phyloP scores from a whole-genome alignment of 1,284 basidiomycete species.

The Leccinum pallidistipes region DNA sequence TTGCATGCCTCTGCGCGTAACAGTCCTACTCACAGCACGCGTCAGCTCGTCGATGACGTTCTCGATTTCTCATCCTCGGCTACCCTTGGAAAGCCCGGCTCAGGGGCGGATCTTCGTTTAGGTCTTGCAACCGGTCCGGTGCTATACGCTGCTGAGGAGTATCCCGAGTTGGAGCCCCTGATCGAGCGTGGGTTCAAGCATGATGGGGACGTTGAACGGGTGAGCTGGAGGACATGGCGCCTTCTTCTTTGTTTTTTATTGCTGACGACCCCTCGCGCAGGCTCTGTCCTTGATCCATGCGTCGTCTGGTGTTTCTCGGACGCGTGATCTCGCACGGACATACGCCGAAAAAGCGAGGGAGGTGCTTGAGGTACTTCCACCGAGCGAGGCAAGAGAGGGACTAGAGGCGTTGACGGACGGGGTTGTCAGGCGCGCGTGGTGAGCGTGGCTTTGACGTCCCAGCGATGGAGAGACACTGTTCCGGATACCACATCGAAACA shows the following conservation, averaged over 20 bases:
- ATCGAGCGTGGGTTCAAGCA: slow-evolving; percentile 84
- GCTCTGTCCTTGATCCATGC: slow-evolving; percentile 73
- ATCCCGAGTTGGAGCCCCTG: slow-evolving; percentile 78
- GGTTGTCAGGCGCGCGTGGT: slow-evolving; percentile 46
- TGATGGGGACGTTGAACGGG: slow-evolving; percentile 84
- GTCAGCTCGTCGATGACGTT: slow-evolving; percentile 90
- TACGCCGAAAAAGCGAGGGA: slow-evolving; percentile 81
- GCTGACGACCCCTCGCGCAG: slow-evolving; percentile 38
- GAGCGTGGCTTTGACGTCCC: not conserved
- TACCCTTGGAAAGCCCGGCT: slow-evolving; percentile 79
- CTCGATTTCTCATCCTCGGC: slow-evolving; percentile 77
- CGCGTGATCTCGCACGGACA: slow-evolving; percentile 72
- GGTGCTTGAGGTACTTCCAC: slow-evolving; percentile 73
- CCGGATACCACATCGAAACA: slow-evolving; percentile 9
- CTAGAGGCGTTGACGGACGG: slow-evolving; percentile 66
- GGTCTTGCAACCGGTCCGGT: slow-evolving; percentile 92
- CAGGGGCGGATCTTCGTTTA: slow-evolving; percentile 81
- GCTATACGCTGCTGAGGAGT: slow-evolving; percentile 93
- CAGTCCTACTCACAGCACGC: slow-evolving; percentile 2
- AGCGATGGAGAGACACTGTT: not conserved
- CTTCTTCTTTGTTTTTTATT: not conserved
- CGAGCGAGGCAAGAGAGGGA: slow-evolving; percentile 77
- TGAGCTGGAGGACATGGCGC: slow-evolving; percentile 35
- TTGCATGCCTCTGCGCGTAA: slow-evolving; percentile 3
- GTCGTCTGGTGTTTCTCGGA: slow-evolving; percentile 80